phyloP scores from a whole-genome alignment of 1,139 yeast species.

The Scheffersomyces parashehatae region DNA sequence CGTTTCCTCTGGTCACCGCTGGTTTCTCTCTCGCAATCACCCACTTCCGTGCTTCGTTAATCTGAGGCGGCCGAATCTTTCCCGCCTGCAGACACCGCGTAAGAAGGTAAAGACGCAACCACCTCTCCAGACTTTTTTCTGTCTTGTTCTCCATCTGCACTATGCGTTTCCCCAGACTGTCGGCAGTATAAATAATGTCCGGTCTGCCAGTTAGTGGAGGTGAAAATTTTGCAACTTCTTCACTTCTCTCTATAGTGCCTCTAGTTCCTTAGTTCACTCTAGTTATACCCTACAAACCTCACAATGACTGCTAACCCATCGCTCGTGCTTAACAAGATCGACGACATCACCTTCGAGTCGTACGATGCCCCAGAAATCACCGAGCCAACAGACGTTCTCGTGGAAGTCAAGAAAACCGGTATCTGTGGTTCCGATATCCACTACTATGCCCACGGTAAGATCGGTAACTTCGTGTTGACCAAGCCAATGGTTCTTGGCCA shows the following conservation, averaged over 20 bases:
- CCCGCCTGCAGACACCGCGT: no score
- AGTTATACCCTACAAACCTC: not conserved
- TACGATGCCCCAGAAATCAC: slow-evolving; percentile 62
- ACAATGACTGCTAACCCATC: slow-evolving; percentile 51
- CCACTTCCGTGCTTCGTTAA: no score
- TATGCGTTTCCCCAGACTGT: no score
- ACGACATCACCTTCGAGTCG: slow-evolving; percentile 64
- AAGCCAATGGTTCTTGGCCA: slow-evolving; percentile 76
- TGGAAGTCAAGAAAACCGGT: slow-evolving; percentile 77
- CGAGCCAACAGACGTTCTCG: slow-evolving; percentile 69
- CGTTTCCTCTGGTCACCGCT: no score
- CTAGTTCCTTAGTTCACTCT: not conserved
- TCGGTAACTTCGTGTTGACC: slow-evolving; percentile 68
- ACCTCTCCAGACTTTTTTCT: no score
- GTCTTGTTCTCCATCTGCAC: no score
- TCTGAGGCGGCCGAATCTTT: no score
- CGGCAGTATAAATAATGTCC: no score
- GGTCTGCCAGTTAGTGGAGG: no score
- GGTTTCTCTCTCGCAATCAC: no score
- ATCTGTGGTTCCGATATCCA: slow-evolving; percentile 90
- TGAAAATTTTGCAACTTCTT: not conserved
- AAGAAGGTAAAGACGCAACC: no score
- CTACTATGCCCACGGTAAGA: slow-evolving; percentile 75
- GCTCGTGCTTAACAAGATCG: slow-evolving; percentile 64
- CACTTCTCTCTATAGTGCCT: not conserved